Percentiles rank a stretch among this genome's conserved stretches.
These are phyloP conservation scores for Penstemon eatonii DNA, from an alignment of 257 asterid species.

Conservation along the genomic window DNA sequence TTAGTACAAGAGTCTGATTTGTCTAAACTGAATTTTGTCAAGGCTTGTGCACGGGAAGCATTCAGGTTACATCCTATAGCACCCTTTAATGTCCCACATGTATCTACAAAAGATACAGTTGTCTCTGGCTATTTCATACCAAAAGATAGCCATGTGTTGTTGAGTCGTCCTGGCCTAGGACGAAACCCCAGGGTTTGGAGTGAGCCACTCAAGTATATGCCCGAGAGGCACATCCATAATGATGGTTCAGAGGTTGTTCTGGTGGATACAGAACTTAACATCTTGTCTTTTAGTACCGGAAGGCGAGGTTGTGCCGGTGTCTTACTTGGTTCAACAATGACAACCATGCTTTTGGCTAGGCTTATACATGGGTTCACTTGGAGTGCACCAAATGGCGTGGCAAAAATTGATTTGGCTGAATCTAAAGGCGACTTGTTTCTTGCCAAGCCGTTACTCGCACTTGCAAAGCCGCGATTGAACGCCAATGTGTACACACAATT, in stretches of 20 bases:
- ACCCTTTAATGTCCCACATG: constrained; percentile 15
- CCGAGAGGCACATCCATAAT: constrained; percentile 15
- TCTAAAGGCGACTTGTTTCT: not conserved
- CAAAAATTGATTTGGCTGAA: not conserved
- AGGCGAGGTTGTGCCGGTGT: constrained; percentile 12
- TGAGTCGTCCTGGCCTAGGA: constrained; percentile 21
- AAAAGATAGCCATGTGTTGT: constrained; percentile 16
- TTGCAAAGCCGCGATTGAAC: no score
- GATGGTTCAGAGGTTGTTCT: constrained; percentile 1
- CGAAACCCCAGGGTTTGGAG: constrained; percentile 24
- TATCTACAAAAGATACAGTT: not conserved
- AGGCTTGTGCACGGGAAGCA: constrained; percentile 22
- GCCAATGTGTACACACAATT: no score
- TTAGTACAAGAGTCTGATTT: constrained; percentile 24
- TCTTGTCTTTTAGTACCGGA: constrained; percentile 19
- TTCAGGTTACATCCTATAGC: constrained; percentile 21
- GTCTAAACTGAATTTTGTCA: constrained; percentile 1
- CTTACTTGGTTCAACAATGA: no score
- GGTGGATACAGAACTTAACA: not conserved
- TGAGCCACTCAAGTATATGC: constrained; percentile 10
- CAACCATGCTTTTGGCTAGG: no score
- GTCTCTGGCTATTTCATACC: constrained; percentile 22
- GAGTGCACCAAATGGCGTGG: constrained; percentile 3
- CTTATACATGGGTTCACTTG: constrained; percentile 9
- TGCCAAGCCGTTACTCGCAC: not conserved